Conservation (phyloP, 257 asterid species). For the Solanum piurae region DNA sequence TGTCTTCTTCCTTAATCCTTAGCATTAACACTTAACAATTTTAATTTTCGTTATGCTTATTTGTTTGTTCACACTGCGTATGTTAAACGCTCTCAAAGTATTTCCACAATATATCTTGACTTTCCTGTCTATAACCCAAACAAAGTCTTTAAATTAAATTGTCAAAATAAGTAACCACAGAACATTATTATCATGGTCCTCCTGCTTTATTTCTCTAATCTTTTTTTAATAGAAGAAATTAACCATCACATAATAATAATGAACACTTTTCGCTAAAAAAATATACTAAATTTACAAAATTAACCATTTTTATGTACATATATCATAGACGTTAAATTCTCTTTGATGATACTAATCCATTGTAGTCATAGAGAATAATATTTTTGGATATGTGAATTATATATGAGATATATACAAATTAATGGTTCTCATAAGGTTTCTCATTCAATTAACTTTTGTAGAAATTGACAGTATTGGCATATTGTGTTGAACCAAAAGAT, state of each 20-base stretch:
- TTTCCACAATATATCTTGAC: not conserved
- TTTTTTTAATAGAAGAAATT: not conserved
- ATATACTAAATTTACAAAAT: not conserved
- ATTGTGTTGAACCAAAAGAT: constrained; percentile 23
- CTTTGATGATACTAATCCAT: not conserved
- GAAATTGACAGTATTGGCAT: constrained; percentile 44
- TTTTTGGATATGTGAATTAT: not conserved
- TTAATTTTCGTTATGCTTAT: not conserved
- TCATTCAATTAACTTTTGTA: constrained; percentile 29
- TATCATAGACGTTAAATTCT: not conserved
- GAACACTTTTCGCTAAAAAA: not conserved
- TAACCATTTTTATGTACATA: not conserved
- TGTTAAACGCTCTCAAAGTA: not conserved
- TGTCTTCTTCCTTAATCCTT: not conserved
- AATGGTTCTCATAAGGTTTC: constrained; percentile 1
- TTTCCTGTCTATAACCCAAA: not conserved
- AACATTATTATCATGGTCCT: not conserved
- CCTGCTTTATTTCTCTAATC: not conserved
- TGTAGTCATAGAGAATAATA: not conserved
- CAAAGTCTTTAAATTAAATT: not conserved
- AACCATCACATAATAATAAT: not conserved
- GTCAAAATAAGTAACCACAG: not conserved
- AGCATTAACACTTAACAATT: not conserved
- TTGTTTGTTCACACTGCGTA: not conserved
- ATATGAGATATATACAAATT: not conserved